phyloP scores from a whole-genome alignment of 2,329 filamentous ascomycete genomes.

The Pseudogymnoascus verrucosus region DNA sequence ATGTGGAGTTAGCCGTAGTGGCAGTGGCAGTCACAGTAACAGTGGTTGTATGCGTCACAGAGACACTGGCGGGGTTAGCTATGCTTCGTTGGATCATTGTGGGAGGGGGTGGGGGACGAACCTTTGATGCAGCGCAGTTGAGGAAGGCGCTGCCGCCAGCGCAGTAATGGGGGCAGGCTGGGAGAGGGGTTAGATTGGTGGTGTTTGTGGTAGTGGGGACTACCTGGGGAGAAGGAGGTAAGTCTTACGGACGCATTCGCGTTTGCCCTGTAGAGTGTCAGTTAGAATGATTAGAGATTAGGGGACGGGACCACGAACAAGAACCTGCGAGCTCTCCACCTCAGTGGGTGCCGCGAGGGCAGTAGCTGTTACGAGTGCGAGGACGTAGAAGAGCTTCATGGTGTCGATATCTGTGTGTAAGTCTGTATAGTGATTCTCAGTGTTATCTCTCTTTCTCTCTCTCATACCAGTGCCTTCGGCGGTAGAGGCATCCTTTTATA shows the following conservation, averaged over 20 bases:
- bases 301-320: not conserved
- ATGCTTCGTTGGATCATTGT: not conserved
- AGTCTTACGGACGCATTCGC: not conserved
- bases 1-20: not conserved
- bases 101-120: not conserved
- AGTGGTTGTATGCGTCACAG: not conserved
- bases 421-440: not conserved
- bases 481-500: not conserved
- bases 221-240: not conserved
- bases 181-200: not conserved
- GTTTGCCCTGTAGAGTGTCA: not conserved
- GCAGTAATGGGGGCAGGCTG: not conserved
- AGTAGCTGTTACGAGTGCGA: not conserved
- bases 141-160: not conserved
- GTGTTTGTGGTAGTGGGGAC: not conserved
- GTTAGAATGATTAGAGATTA: not conserved
- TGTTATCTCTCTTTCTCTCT: not conserved
- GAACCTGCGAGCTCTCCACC: not conserved
- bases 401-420: not conserved
- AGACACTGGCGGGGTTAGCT: not conserved
- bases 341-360: not conserved
- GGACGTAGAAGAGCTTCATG: not conserved
- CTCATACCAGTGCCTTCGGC: not conserved
- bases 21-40: not conserved
- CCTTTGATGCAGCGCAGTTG: not conserved